Evolutionary conservation across 2,329 filamentous ascomycete species (phyloP), one percentile per base, ranked within the genome.

Genomic region (Fusarium sp.): DNA sequence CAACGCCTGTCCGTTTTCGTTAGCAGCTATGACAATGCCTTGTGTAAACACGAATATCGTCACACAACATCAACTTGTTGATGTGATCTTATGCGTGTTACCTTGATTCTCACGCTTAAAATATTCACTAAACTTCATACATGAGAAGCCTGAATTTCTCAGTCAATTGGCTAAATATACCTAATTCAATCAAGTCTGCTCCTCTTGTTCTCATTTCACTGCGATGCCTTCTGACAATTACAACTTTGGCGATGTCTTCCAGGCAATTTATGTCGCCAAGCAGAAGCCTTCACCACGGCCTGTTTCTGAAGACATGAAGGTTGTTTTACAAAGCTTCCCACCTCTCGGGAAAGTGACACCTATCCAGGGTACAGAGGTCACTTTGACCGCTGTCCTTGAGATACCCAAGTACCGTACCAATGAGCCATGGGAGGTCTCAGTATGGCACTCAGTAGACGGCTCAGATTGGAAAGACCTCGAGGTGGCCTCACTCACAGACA

Each of bases 261-360:
- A 83, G 62, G 77, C 81, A 63, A 77, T 82, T 48, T 81, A 82
- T 57, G 77, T 84, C 44, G 80, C 83, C 32, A 81, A 82, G 62
- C 83, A 84, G 66, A 85, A 82, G 60, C 72, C 77, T 39, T 68
- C 78, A 44, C 79, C 79, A 32, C 62, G 68, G 32, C 59, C 70
- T 36, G 63, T 79, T 51, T 9, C 76, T 45, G 76, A 80, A 59
- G 72, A 68, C 5, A 86, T 85, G 82, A 81, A 80, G 12, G 79
- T 81, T 41, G 75, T 78, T 18, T 74, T 89, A 24, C 84, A 85
- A 28, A 86, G 85, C 68, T 91, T 90, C 77, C 95, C 95, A 18
- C 90, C 94, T 3, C 82, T 98, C 58, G 94, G 92, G 5, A 93
- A 95, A 79, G 88, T 93, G 30, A 95, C 94, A 4, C 86, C 89